phyloP scores from a whole-genome alignment of 495 filamentous ascomycete species.

The Cudoniella acicularis region DNA sequence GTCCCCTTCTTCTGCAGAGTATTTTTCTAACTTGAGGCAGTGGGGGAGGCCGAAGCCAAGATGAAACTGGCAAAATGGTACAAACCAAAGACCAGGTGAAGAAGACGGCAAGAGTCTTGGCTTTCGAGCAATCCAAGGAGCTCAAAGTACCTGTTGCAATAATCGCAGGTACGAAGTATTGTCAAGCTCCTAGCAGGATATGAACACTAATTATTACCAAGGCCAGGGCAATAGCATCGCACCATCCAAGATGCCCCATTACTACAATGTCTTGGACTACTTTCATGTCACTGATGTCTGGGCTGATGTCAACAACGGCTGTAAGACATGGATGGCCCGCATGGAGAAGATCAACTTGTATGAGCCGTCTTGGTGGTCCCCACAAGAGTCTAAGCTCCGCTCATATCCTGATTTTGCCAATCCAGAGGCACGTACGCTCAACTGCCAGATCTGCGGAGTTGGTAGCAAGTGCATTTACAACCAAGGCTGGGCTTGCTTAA shows the following conservation, averaged over 20 bases:
- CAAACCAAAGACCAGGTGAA: constrained; percentile 42
- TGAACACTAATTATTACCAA: constrained; percentile 23
- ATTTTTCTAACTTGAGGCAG: constrained; percentile 23
- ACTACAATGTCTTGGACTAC: constrained; percentile 68
- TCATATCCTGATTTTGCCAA: background rate
- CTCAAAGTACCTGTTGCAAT: constrained; percentile 45
- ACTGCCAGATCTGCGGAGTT: constrained; percentile 24
- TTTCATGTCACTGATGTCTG: constrained; percentile 73
- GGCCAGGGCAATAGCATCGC: constrained; percentile 50
- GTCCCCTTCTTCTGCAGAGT: background rate
- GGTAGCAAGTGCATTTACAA: constrained; percentile 37
- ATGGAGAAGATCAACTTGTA: constrained; percentile 65
- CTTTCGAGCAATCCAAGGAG: constrained; percentile 36
- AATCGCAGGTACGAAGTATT: constrained; percentile 49
- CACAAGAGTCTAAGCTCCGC: constrained; percentile 25
- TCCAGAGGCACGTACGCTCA: background rate
- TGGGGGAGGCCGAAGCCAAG: constrained; percentile 49
- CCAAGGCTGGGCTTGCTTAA: constrained; percentile 68
- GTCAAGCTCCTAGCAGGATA: background rate
- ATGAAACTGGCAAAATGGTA: constrained; percentile 37
- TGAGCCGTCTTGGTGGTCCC: constrained; percentile 67
- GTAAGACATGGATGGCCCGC: constrained; percentile 53
- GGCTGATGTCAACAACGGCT: constrained; percentile 51
- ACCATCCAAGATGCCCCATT: constrained; percentile 53
- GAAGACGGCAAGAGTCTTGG: constrained; percentile 26